These are phyloP conservation scores for Sporobolomyces pararoseus DNA, from an alignment of 768 basidiomycete genomes.

Conservation along the genomic window DNA sequence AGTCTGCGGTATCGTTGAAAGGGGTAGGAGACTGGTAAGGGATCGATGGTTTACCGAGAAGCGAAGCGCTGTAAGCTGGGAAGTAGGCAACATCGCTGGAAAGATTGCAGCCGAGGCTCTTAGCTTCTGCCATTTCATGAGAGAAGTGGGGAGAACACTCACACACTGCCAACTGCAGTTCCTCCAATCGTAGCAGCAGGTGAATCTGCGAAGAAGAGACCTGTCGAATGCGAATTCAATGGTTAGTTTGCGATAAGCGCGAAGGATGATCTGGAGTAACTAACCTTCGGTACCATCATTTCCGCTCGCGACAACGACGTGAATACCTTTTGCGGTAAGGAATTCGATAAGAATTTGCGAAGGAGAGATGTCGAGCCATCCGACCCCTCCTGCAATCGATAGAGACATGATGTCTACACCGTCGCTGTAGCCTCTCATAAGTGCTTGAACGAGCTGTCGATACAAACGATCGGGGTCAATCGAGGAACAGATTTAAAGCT, in stretches of 20 bases:
- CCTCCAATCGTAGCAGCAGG: constrained; percentile 59
- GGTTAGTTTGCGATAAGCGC: no score
- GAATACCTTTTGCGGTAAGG: constrained; percentile 59
- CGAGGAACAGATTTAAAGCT: constrained; percentile 15
- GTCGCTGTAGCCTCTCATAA: constrained; percentile 54
- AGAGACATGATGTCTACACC: constrained; percentile 64
- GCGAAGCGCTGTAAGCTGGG: constrained; percentile 13
- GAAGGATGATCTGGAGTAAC: no score
- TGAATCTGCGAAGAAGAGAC: constrained; percentile 61
- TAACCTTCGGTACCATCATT: constrained; percentile 55
- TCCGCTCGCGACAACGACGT: constrained; percentile 66
- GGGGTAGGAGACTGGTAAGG: constrained; percentile 25
- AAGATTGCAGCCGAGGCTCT: not conserved
- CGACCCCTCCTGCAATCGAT: constrained; percentile 61
- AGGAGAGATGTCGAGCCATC: constrained; percentile 61
- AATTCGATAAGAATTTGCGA: constrained; percentile 60
- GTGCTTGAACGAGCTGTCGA: constrained; percentile 46
- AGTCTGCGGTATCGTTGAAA: constrained; percentile 9
- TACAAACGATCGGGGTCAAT: not conserved
- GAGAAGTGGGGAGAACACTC: constrained; percentile 11
- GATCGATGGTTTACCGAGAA: constrained; percentile 5
- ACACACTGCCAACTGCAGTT: constrained; percentile 51
- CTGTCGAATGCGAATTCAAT: constrained; percentile 44
- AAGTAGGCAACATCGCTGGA: constrained; percentile 18
- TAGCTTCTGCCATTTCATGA: not conserved